Evolutionary conservation across 2,329 filamentous ascomycete genomes (phyloP), one percentile per base, ranked within the genome.

Genomic region (Pseudocercospora eumusae): DNA sequence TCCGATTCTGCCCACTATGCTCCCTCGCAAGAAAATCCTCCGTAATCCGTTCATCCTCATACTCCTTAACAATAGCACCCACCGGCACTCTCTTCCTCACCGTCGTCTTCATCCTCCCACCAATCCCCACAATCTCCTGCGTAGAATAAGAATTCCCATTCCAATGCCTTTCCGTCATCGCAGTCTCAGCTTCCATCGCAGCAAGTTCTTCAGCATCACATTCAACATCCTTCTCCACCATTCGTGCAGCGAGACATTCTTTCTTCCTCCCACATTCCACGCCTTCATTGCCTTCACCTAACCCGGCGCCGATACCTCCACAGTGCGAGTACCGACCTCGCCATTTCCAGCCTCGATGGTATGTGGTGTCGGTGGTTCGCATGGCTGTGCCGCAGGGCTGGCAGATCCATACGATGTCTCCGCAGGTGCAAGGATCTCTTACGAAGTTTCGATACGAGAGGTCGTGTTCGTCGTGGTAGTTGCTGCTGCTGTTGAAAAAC

Each of bases 81-180:
- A 97, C 87, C 63, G 84, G 84, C 5, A 96, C 86, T 79, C 91
- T 88, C 70, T 88, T 88, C 70, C 95, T 91, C n/a, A 90, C 82
- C 78, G 93, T 96, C 64, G 88, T 90, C 81, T 96, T 96, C 57
- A 97, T 86, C 13, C 89, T 84, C 0, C 93, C 93, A 10, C 93
- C 93, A 49, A 97, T 90, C 1, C 93, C 93, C 71, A 96, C 91
- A 63, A 97, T 90, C 76, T 97, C 93, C 72, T 96, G 92, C 45
- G 90, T 83, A 60, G 87, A 83, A 72, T 96, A 97, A 2, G 92
- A 92, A 0, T 90, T 76, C 82, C 62, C 88, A 79, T 67, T 83
- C 82, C 75, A 84, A 20, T 69, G 65, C 21, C 60, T 18, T 28
- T 69, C 69, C 0, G 73, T 70, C 33, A 68, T 73, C 42, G 64